A percentile compares a stretch with the other conserved stretches of the same genome.
These are phyloP conservation scores for Pachysolen tannophilus DNA, from an alignment of 805 yeast genomes.

Conservation along the genomic window DNA sequence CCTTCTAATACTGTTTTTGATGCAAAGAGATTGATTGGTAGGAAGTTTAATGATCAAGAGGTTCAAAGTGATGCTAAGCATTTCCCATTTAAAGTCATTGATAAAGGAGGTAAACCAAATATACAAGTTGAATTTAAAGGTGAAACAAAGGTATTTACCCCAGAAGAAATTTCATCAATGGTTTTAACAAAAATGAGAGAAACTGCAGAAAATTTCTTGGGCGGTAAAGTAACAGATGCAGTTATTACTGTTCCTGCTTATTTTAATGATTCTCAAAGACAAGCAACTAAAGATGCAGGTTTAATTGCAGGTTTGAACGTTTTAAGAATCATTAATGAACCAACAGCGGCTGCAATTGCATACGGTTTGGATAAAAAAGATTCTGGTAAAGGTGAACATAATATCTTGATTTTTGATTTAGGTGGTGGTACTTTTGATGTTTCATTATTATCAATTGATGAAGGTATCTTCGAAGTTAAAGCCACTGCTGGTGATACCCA, in stretches of 20 bases:
- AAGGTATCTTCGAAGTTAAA: slow-evolving; percentile 73
- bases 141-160: slow-evolving; percentile 83
- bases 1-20: slow-evolving; percentile 87
- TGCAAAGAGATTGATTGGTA: slow-evolving; percentile 91
- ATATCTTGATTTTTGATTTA: slow-evolving; percentile 59
- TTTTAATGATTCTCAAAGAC: slow-evolving; percentile 76
- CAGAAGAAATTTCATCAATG: slow-evolving; percentile 94
- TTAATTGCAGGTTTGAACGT: slow-evolving; percentile 68
- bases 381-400: slow-evolving; percentile 34
- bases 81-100: slow-evolving; percentile 84
- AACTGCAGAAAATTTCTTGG: slow-evolving; percentile 53
- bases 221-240: slow-evolving; percentile 51
- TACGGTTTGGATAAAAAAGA: slow-evolving; percentile 59
- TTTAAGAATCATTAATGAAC: slow-evolving; percentile 72
- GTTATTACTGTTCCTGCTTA: slow-evolving; percentile 84
- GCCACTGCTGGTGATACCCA: slow-evolving; percentile 83
- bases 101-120: slow-evolving; percentile 79
- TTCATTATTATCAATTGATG: slow-evolving; percentile 69
- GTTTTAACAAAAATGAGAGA: slow-evolving; percentile 59
- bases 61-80: slow-evolving; percentile 81
- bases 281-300: slow-evolving; percentile 79
- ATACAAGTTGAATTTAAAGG: slow-evolving; percentile 92
- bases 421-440: slow-evolving; percentile 88
- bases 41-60: slow-evolving; percentile 76
- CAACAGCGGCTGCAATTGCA: slow-evolving; percentile 82